These are phyloP conservation scores for Saitozyma podzolica DNA, from an alignment of 768 basidiomycete species.

Conservation along the genomic window DNA sequence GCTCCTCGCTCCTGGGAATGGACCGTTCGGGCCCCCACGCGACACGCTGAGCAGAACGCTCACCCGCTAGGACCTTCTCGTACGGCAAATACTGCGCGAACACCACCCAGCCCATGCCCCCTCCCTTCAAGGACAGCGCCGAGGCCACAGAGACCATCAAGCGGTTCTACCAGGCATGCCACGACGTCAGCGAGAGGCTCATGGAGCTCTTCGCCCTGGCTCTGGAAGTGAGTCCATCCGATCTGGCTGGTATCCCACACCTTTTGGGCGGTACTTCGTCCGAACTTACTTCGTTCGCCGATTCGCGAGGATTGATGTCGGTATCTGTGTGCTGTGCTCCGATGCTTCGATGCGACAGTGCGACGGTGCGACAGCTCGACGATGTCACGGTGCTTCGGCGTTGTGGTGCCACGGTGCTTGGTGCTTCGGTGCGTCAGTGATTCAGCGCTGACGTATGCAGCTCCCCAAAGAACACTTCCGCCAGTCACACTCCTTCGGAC, in stretches of 20 bases:
- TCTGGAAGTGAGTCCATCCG: slow-evolving; percentile 11
- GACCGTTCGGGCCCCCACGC: too few species aligned
- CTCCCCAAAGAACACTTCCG: slow-evolving; percentile 21
- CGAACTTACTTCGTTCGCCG: too few species aligned
- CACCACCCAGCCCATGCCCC: slow-evolving; percentile 13
- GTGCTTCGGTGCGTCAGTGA: too few species aligned
- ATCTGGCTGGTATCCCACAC: too few species aligned
- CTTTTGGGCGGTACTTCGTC: too few species aligned
- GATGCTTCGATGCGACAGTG: too few species aligned
- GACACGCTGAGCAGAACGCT: neutral
- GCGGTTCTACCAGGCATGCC: slow-evolving; percentile 18
- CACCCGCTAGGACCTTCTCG: slow-evolving; percentile 11
- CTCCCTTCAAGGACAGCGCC: slow-evolving; percentile 7
- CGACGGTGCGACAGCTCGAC: too few species aligned
- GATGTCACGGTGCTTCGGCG: too few species aligned
- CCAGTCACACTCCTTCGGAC: slow-evolving; percentile 18
- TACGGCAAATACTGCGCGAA: slow-evolving; percentile 21
- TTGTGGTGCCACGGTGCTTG: too few species aligned
- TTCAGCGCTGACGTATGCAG: neutral
- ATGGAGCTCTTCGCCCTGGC: slow-evolving; percentile 24
- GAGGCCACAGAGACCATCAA: slow-evolving; percentile 6
- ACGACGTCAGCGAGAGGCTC: slow-evolving; percentile 18
- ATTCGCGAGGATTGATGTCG: too few species aligned
- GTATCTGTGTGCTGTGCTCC: too few species aligned
- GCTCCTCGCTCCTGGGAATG: too few species aligned